phyloP scores from a whole-genome alignment of 305 asterid species.

The Rubia balearica region DNA sequence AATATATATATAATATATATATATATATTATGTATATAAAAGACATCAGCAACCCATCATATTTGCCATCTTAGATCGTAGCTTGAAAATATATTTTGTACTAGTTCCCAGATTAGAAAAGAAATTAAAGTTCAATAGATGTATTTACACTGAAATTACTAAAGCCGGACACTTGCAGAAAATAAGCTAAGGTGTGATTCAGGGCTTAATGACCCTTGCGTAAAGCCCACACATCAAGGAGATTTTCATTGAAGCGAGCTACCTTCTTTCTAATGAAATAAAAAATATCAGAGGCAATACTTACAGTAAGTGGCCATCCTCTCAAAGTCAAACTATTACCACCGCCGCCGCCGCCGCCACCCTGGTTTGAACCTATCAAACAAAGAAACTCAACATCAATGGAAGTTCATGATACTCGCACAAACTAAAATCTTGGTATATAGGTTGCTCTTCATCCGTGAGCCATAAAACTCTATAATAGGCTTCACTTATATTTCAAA shows the following conservation, averaged over 20 bases:
- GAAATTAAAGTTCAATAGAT: too few relatives aligned
- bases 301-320: constrained; percentile 96
- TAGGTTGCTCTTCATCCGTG: neutral
- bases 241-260: neutral
- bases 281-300: constrained; percentile 16
- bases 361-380: constrained; percentile 86
- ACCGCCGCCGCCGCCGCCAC: constrained; percentile 21
- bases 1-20: too few relatives aligned
- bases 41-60: neutral
- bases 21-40: too few relatives aligned
- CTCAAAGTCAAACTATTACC: constrained; percentile 86
- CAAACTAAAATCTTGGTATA: neutral
- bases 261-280: neutral
- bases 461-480: neutral
- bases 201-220: neutral
- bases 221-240: neutral
- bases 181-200: neutral
- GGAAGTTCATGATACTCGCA: neutral
- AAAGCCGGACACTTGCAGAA: neutral
- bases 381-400: constrained; percentile 19
- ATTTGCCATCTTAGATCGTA: neutral
- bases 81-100: neutral
- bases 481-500: neutral
- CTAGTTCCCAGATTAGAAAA: neutral
- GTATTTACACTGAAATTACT: neutral